Base-by-base conservation (phyloP, 2,329 filamentous ascomycete genomes). In the Pezicula carpinea region DNA sequence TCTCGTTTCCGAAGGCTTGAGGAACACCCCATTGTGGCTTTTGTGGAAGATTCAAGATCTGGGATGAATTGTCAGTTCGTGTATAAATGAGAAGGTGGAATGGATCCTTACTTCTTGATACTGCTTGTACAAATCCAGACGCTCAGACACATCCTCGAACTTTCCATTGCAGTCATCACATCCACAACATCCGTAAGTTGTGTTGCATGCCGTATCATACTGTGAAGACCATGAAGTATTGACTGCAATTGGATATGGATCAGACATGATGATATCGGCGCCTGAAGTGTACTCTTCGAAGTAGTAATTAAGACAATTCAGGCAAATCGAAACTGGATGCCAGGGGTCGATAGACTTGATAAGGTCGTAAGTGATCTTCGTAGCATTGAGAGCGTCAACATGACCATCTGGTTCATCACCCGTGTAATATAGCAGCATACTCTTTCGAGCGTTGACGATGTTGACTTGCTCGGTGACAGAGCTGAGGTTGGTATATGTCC, bases 231-330 rank as follows among this genome's bases (percentile, higher is more conserved):
- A 73, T 3, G 59, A 65, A 0, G 68, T 65, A 51, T 74, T 71
- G 34, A 68, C 66, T 13, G 65, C 66, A 43, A 75, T 62, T 1
- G 72, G 71, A 44, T 74, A 75, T 0, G 69, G 64, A 49, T 75
- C 72, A 33, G 66, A 64, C 39, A 73, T 62, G 46, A 76, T 64
- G 52, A 74, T 73, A 49, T 76, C 72, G 3, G 71, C 67, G 7
- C 73, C 73, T 1, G 64, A 54, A 1, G 69, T 62, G 53, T 76
- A 75, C 18, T 69, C 61, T 22, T 59, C 52, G 57, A 72, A 75
- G 54, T 73, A 66, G 56, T 72, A 75, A 53, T 75, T 71, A 35
- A 64, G 65, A 59, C 73, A 76, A 52, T 75, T 75, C 23, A 76
- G 60, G 10, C 67, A 66, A 7, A 75, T 62, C 3, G 65, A 69